Percentiles rank a stretch among this genome's conserved stretches.
phyloP scores from a whole-genome alignment of 202 grass and related monocot species.

The Elaeis oleifera region DNA sequence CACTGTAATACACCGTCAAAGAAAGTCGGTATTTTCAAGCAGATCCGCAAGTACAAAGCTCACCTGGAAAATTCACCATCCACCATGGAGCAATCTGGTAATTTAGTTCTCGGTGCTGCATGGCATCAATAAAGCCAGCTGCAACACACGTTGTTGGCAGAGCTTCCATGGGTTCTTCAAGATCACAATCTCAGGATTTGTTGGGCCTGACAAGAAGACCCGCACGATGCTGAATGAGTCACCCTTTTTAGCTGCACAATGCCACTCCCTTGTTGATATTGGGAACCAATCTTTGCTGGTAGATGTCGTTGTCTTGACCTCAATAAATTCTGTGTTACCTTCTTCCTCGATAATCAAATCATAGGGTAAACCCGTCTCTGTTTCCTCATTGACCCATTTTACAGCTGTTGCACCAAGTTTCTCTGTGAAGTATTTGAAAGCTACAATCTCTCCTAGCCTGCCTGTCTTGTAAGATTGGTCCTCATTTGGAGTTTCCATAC shows the following conservation, averaged over 20 bases:
- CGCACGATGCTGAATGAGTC: conserved; percentile 18
- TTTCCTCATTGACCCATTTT: conserved; percentile 27
- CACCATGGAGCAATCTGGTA: too few species aligned
- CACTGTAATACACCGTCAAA: too few species aligned
- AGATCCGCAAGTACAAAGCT: too few species aligned
- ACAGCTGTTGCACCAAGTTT: conserved; percentile 6
- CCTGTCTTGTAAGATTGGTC: conserved; percentile 1
- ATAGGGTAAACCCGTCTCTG: conserved; percentile 18
- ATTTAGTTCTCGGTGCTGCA: too few species aligned
- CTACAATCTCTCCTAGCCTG: conserved; percentile 21
- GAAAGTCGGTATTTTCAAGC: too few species aligned
- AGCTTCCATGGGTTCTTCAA: conserved; percentile 19
- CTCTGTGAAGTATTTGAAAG: conserved; percentile 24
- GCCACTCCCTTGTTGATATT: conserved; percentile 21
- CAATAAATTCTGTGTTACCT: conserved; percentile 13
- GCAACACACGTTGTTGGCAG: conserved; percentile 14
- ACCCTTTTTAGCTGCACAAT: conserved; percentile 15
- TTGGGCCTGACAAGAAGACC: conserved; percentile 11
- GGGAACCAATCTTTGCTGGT: conserved; percentile 25
- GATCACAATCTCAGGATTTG: conserved; percentile 15
- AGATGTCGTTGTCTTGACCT: conserved; percentile 25
- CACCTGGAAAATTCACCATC: too few species aligned
- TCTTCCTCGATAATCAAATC: conserved; percentile 18
- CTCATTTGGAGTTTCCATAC: conserved; percentile 9
- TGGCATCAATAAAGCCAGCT: conserved; percentile 4